Evolutionary conservation across 371 early-diverging fungal genomes (phyloP).

Genomic region (Mucor plumbeus): DNA sequence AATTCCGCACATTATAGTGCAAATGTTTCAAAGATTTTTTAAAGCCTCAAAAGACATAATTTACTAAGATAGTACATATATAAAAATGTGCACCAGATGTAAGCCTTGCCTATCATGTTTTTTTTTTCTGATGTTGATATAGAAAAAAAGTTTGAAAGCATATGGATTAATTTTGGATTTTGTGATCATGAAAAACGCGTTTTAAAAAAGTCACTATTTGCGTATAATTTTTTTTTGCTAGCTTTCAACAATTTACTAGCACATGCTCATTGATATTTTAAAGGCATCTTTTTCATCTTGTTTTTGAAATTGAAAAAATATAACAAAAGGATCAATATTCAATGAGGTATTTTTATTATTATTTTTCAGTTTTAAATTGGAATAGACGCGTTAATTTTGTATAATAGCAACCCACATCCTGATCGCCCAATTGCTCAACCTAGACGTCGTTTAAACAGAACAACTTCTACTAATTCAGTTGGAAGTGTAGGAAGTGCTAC

Average conservation of each 20-base stretch:
- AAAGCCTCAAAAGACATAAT: too few species aligned
- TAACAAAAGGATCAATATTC: neutral
- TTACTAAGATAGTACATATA: too few species aligned
- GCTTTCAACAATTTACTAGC: neutral
- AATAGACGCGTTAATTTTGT: neutral
- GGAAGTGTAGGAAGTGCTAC: slow-evolving; percentile 21
- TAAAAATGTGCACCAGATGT: too few species aligned
- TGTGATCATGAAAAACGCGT: neutral
- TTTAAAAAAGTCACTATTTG: neutral
- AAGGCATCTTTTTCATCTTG: neutral
- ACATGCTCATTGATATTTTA: neutral
- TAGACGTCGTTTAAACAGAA: slow-evolving; percentile 26
- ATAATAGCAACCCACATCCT: slow-evolving; percentile 13
- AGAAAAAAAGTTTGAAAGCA: too few species aligned
- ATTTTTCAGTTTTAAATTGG: neutral
- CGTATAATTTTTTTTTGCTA: neutral
- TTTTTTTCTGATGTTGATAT: too few species aligned
- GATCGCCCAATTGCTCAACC: slow-evolving; percentile 25
- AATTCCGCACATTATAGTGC: neutral
- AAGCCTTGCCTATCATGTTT: too few species aligned
- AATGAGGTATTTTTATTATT: neutral
- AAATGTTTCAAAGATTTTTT: neutral
- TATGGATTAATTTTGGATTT: neutral
- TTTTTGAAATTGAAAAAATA: neutral
- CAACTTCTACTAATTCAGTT: slow-evolving; percentile 19